Conservation (phyloP, 2,329 filamentous ascomycete species). For the Cordyceps fumosorosea region DNA sequence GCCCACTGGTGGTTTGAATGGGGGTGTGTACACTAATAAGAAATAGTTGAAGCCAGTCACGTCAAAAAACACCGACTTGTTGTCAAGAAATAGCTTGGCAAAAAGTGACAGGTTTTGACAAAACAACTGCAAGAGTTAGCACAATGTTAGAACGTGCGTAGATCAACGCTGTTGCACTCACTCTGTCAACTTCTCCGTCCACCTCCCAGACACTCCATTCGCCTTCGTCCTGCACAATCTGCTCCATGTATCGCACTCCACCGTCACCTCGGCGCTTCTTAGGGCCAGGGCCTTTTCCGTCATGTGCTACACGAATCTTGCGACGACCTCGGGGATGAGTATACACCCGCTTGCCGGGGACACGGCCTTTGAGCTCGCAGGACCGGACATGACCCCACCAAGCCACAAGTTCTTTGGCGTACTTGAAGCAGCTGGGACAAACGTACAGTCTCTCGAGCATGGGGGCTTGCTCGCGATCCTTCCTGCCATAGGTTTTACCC, state of each 20-base stretch:
- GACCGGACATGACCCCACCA: conserved; percentile 53
- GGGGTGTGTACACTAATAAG: conserved; percentile 68
- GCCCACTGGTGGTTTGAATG: conserved; percentile 18
- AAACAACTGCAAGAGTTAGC: conserved; percentile 54
- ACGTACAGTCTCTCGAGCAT: conserved; percentile 70
- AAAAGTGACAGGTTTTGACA: conserved; percentile 94
- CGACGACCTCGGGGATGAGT: conserved; percentile 45
- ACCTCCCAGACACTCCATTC: conserved; percentile 88
- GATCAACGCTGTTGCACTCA: conserved; percentile 30
- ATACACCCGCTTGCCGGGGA: conserved; percentile 71
- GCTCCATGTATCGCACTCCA: conserved; percentile 33
- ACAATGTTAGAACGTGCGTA: not conserved
- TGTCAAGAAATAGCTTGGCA: conserved; percentile 94
- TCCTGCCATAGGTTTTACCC: conserved; percentile 25
- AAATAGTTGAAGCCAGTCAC: conserved; percentile 94
- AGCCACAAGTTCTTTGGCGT: conserved; percentile 58
- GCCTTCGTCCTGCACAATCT: conserved; percentile 51
- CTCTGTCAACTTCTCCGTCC: conserved; percentile 78
- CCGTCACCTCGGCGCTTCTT: conserved; percentile 34
- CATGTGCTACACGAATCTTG: conserved; percentile 31
- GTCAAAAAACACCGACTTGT: conserved; percentile 98
- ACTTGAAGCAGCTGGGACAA: conserved; percentile 92
- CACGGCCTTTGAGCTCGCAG: conserved; percentile 44
- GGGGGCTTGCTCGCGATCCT: conserved; percentile 30
- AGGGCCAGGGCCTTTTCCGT: conserved; percentile 24